Base-by-base conservation (phyloP, 2,329 filamentous ascomycete genomes). In the Alternaria consortialis region DNA sequence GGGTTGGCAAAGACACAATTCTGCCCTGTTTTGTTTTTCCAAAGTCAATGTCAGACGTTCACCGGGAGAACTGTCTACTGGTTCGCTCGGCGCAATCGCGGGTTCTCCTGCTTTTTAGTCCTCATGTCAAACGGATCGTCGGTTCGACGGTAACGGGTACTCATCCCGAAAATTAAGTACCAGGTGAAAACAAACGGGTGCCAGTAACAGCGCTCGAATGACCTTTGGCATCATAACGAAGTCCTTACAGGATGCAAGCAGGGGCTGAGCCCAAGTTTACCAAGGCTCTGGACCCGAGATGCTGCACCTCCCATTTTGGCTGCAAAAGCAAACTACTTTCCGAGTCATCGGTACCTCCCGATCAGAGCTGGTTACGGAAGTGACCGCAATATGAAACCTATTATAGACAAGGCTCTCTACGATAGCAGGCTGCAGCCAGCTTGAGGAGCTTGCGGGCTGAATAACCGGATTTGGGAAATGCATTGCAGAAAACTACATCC, bases 281-380 rank as follows among this genome's bases (percentile, higher is more conserved):
- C 40, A 64, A 52, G 46, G 44, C 63, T 56, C 58, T 61, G 62
- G 44, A 50, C 50, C 48, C 42, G 53, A 52, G 56, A 68, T 63
- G 32, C 61, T 66, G 65, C 58, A 66, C 60, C 56, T 57, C 52
- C 27, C 25, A 39, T 48, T 57, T 47, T 62, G 62, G 65, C 63
- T 52, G 37, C 56, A 57, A 61, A 66, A 64, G 53, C 58, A 69
- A 58, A 43, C 56, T 63, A 62, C 51, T 53, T 62, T 60, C 66
- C 67, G 57, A 54, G 57, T 53, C 59, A 57, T 65, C 63, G 66
- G 68, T 64, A 68, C 32, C 57, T 60, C 60, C 62, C 63, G 63
- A 60, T 58, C 47, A 63, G 46, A 62, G 32, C 46, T 37, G 46
- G 36, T 36, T 39, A 56, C 59, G 31, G 43, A 44, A 17, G 17